phyloP scores from a whole-genome alignment of 345 rosid genomes.

The Lepidium aucheri region DNA sequence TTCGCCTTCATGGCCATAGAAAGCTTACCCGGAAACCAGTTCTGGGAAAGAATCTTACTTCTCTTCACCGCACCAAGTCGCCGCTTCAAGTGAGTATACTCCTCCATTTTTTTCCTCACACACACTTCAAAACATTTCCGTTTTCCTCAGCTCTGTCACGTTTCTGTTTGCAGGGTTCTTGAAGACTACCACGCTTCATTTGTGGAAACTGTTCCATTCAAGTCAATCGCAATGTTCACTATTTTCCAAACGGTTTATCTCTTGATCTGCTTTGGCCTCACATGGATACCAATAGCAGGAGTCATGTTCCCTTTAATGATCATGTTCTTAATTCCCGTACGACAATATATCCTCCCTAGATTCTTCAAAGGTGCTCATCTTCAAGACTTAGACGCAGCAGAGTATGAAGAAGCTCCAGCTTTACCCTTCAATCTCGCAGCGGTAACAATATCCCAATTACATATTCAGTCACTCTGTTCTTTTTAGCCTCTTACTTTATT shows the following conservation, averaged over 20 bases:
- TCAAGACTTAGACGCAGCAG: conserved; percentile 92
- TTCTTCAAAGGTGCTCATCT: conserved; percentile 85
- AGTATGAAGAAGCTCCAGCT: conserved; percentile 91
- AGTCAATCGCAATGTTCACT: conserved; percentile 68
- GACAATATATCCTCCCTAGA: conserved; percentile 85
- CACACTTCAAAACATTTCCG: conserved; percentile 12
- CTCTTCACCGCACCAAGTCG: conserved; percentile 91
- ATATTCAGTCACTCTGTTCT: neutral
- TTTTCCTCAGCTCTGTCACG: neutral
- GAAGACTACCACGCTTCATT: conserved; percentile 82
- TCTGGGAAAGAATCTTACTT: conserved; percentile 91
- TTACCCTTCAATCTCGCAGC: conserved; percentile 56
- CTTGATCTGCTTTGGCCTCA: conserved; percentile 78
- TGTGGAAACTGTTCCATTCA: conserved; percentile 91
- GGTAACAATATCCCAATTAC: neutral
- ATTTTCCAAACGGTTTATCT: conserved; percentile 72
- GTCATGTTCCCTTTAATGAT: conserved; percentile 89
- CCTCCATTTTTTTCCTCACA: neutral
- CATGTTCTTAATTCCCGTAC: conserved; percentile 86
- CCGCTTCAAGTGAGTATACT: conserved; percentile 68
- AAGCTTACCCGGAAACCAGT: conserved; percentile 95
- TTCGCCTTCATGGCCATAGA: conserved; percentile 98
- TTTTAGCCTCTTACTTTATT: neutral
- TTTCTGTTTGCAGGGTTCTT: conserved; percentile 49
- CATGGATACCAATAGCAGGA: conserved; percentile 95